Evolutionary conservation across 1,284 basidiomycete genomes (phyloP).

Genomic region (Grifola frondosa): DNA sequence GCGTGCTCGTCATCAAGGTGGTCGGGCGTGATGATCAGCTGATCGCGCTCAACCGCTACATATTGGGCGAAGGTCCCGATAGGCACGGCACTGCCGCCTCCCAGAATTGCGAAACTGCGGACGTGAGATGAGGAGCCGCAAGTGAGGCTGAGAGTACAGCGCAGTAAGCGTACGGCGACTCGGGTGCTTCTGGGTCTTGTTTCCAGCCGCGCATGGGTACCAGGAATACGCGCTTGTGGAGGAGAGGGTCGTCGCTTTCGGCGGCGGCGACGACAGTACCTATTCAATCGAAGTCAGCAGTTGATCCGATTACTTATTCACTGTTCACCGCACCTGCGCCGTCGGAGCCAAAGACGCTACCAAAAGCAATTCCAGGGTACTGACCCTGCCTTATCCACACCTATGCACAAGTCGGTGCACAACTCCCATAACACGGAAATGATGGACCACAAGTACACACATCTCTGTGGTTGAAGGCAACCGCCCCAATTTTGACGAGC

Average conservation of each 20-base stretch:
- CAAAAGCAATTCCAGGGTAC: constrained; percentile 67
- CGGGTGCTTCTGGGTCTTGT: constrained; percentile 57
- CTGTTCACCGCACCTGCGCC: constrained; percentile 55
- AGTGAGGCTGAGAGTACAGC: neutral
- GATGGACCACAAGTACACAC: constrained; percentile 41
- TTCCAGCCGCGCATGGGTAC: constrained; percentile 78
- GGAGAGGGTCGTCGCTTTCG: constrained; percentile 50
- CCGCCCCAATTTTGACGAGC: constrained; percentile 66
- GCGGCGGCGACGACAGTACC: constrained; percentile 63
- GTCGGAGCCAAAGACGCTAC: constrained; percentile 69
- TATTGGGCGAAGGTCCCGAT: constrained; percentile 81
- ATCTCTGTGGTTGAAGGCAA: constrained; percentile 79
- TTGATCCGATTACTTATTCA: no score
- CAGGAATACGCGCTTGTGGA: constrained; percentile 73
- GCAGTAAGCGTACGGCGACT: constrained; percentile 33
- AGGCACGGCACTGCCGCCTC: constrained; percentile 49
- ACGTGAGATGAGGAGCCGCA: constrained; percentile 4
- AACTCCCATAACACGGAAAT: neutral
- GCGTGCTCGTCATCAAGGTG: constrained; percentile 72
- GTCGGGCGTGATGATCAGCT: constrained; percentile 66
- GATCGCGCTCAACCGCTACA: constrained; percentile 67
- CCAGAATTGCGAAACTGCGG: constrained; percentile 57
- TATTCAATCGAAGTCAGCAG: constrained; percentile 27
- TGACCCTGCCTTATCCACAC: constrained; percentile 72
- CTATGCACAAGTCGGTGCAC: constrained; percentile 34